Base-by-base conservation (phyloP, 495 filamentous ascomycete species). In the Ascodesmis nigricans region DNA sequence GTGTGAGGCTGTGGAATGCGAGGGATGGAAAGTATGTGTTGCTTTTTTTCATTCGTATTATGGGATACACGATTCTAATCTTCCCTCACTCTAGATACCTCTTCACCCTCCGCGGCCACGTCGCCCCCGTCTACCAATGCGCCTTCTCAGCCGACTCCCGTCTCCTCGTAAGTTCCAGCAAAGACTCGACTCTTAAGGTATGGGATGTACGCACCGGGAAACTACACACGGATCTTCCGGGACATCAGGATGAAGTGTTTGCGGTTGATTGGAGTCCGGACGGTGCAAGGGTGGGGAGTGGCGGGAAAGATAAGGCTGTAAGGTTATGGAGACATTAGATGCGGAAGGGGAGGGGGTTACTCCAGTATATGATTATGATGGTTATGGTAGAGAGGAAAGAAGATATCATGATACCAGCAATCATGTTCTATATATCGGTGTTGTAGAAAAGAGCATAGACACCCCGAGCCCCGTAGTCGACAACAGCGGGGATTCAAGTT, bases 171-270 rank as follows among this genome's bases (percentile, higher is more conserved):
- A 91, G 76, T 18, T 72, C 65, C 3, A 78, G 71, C 45, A 91
- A 90, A 56, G 90, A 99, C 48, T 90, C 78, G 4, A 99, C 90
- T 1, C 54, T 95, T 20, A 97, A 97, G 53, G 73, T 84, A 3
- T 93, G 84, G 81, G 78, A 90, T 52, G 71, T 87, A 32, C 63
- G 73, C 29, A 82, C 69, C 0, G 78, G 76, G 8, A 92, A 84
- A 49, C 55, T 95, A 35, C 65, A 68, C 39, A 50, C 45, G 25
- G 82, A 99, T 64, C 63, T 99, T 17, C 82, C 83, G 0, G 90
- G 87, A 3, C 90, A 99, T 55, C 66, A 79, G 50, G 90, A 92
- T 45, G 82, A 95, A 57, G 87, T 95, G 6, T 91, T 76, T 58
- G 79, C 79, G 1, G 75, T 92, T 11, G 82, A 91, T 53, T 92